phyloP scores from a whole-genome alignment of 495 filamentous ascomycete species.

The Venustampulla echinocandica region DNA sequence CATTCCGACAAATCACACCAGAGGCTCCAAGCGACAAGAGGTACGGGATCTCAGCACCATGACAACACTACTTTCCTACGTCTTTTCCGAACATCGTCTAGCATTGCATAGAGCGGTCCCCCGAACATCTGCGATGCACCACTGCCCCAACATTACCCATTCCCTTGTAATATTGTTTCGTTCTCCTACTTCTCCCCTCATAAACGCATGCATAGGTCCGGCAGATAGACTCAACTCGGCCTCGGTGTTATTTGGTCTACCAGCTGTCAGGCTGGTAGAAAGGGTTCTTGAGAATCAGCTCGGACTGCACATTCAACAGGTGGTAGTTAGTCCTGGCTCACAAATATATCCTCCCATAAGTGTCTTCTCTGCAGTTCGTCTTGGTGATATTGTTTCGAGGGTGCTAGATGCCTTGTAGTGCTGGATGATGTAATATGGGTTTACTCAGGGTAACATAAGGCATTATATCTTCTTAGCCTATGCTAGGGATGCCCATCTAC shows the following conservation, averaged over 20 bases:
- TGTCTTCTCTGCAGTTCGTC: background rate
- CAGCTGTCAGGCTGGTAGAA: background rate
- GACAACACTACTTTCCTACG: conserved; percentile 1
- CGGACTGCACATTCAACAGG: background rate
- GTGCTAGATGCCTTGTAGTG: too few species aligned
- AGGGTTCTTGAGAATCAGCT: background rate
- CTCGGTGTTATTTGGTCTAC: background rate
- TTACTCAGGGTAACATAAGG: too few species aligned
- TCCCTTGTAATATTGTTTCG: conserved; percentile 4
- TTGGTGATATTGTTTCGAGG: too few species aligned
- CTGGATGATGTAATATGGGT: too few species aligned
- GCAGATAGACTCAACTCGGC: conserved; percentile 2
- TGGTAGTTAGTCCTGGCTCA: conserved; percentile 1
- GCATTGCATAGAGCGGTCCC: conserved; percentile 12
- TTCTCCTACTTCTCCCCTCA: conserved; percentile 13
- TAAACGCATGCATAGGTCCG: conserved; percentile 5
- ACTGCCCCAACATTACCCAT: background rate
- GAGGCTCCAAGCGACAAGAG: background rate
- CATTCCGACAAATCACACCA: background rate
- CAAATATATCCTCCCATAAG: background rate
- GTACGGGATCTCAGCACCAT: background rate
- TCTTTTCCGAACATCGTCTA: conserved; percentile 7
- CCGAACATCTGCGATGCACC: background rate
- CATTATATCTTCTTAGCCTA: too few species aligned
- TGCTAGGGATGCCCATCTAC: too few species aligned